Base-by-base conservation (phyloP, 306 rosid genomes). In the Prunus armeniaca region DNA sequence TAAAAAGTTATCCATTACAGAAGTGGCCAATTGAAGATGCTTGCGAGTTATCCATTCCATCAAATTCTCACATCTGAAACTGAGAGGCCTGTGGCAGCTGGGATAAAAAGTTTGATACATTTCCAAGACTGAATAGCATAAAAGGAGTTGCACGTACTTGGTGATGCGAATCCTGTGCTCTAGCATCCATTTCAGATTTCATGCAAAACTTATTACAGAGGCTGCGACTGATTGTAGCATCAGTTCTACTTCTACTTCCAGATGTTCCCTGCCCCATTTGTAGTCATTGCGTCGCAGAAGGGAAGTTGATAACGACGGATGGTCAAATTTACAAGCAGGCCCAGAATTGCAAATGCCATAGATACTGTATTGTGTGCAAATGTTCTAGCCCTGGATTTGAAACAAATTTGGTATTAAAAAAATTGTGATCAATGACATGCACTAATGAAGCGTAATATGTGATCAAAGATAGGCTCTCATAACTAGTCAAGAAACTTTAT, bases 291-390 rank as follows among this genome's bases (percentile, higher is more conserved):
- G 83, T 81, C 71, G 68, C 80, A 22, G 43, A 68, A 86, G 70
- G 86, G 69, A 61, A 72, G 76, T 81, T 82, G 89, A 38, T 80
- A 86, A 46, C 83, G 75, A 69, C 0, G 97, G 91, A 66, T 95
- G 99, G 76, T 92, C 92, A 72, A 70, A 95, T 89, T 82, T 92
- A 88, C 97, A 95, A 41, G 97, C 88, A 24, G 97, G 97, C 75
- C 99, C 97, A 11, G 76, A 95, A 81, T 92, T 95, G 90, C 97
- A 95, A 74, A 95, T 91, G 83, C 99, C 99, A 89, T 4, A 90
- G 60, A 88, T 91, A 76, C 93, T 88, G 82, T 87, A 95, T 75
- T 90, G 84, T 0, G 91, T 18, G 90, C 99, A 95, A 65, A 83
- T 67, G 58, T 78, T 86, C 88, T 91, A 89, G 71, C 87, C 99